Percentiles rank a stretch among this genome's conserved stretches.
These are phyloP conservation scores for Oryza brachyantha DNA, from an alignment of 176 grass and related monocot species.

Conservation along the genomic window DNA sequence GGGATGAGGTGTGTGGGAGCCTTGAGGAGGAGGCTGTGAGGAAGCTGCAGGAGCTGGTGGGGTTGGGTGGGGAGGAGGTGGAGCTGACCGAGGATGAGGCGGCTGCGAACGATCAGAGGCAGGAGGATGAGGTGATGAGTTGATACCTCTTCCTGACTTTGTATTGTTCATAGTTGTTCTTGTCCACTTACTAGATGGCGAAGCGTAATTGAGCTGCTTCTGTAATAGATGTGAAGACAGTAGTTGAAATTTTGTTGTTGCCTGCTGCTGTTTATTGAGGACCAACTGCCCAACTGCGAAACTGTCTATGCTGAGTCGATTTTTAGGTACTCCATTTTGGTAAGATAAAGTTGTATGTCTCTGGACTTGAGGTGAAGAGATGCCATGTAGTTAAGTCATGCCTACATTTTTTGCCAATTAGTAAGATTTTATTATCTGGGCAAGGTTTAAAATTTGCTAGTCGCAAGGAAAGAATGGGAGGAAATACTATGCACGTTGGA, in stretches of 20 bases:
- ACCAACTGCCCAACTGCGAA: background rate
- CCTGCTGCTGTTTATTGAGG: background rate
- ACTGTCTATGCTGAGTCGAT: background rate
- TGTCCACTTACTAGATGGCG: background rate
- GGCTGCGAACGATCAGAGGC: slow-evolving; percentile 45
- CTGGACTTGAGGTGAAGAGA: background rate
- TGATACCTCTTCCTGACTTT: background rate
- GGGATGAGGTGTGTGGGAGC: slow-evolving; percentile 10
- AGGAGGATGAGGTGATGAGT: slow-evolving; percentile 54
- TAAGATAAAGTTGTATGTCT: background rate
- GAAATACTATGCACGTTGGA: background rate
- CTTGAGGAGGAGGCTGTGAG: slow-evolving; percentile 44
- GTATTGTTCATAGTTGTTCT: background rate
- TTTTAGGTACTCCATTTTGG: background rate
- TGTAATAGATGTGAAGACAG: background rate
- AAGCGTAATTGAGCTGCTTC: background rate
- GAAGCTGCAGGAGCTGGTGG: slow-evolving; percentile 51
- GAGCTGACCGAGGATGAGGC: slow-evolving; percentile 53
- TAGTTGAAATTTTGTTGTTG: background rate
- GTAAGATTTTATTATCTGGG: background rate
- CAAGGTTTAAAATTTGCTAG: background rate
- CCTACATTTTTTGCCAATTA: background rate
- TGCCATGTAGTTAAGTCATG: background rate
- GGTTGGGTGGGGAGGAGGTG: slow-evolving; percentile 22
- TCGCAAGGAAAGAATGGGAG: background rate